Evolutionary conservation across 805 yeast species (phyloP), one percentile per base, ranked within the genome.

Genomic region (Candida nonsorbophila): DNA sequence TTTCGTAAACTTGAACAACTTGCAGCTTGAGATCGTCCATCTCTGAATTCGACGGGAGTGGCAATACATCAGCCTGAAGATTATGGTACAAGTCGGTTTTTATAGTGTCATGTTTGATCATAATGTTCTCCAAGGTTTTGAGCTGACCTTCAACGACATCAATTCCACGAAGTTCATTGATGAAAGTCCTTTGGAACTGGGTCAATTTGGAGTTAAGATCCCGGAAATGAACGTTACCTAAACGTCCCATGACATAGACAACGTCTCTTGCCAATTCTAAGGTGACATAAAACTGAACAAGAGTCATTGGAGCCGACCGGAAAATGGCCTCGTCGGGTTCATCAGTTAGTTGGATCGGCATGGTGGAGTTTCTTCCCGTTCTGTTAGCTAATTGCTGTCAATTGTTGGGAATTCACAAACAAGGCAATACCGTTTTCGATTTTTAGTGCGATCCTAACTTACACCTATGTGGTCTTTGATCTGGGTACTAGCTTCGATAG

Each of bases 41-140:
- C 21, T 58, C 65, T 7, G 62, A 49, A 2, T 52, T 28, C 5
- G 57, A 28, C 4, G 66, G 66, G 24, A 62, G 45, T 3, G 77
- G 75, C 29, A 73, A 65, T 43, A 83, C 72, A 36, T 88, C 85
- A 3, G 68, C 60, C 23, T 79, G 36, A 22, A 53, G 36, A 17
- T 49, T 47, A 25, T 48, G 48, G 27, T 34, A 45, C 3, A 45
- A 31, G 31, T 57, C 62, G 5, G 46, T 43, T 28, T 41, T 48
- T 5, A 49, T 24, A 3, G 58, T 48, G 10, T 42, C 42, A 38
- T 52, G 54, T 30, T 55, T 61, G 12, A 24, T 16, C 67, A 64
- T 57, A 22, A 48, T 40, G 5, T 42, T 29, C 28, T 44, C 38
- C 11, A 64, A 38, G 22, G 38, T 55, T 10, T 29, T 37, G 21